Evolutionary conservation across 108 stramenopile genomes (phyloP).

Genomic region (Bacterosira constricta): DNA sequence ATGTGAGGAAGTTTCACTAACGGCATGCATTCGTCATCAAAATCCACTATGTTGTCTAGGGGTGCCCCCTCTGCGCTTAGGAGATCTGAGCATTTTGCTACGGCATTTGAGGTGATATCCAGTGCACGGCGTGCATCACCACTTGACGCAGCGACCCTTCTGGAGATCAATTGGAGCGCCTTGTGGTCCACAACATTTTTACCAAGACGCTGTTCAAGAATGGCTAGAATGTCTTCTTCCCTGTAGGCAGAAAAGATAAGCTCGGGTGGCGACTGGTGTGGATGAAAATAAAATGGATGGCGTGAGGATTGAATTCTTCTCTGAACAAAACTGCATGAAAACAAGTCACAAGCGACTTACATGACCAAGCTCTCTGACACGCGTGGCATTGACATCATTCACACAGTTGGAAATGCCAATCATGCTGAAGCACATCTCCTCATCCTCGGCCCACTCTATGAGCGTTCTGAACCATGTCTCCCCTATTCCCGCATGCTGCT

Average conservation of each 20-base stretch:
- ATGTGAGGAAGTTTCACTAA: slow-evolving; percentile 63
- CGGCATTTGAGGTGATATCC: slow-evolving; percentile 52
- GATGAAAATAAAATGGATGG: slow-evolving; percentile 4
- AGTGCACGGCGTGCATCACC: slow-evolving; percentile 75
- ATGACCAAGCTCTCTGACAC: slow-evolving; percentile 57
- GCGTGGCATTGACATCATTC: slow-evolving; percentile 44
- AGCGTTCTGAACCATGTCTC: slow-evolving; percentile 52
- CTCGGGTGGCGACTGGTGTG: slow-evolving; percentile 25
- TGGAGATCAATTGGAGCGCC: slow-evolving; percentile 59
- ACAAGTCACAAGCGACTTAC: slow-evolving; percentile 48
- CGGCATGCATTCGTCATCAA: slow-evolving; percentile 28
- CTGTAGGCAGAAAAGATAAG: slow-evolving; percentile 64
- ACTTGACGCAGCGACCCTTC: slow-evolving; percentile 53
- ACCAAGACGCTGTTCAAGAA: slow-evolving; percentile 64
- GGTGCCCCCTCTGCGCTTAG: slow-evolving; percentile 9
- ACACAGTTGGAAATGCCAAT: slow-evolving; percentile 86
- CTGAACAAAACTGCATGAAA: neutral
- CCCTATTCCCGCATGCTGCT: slow-evolving; percentile 25
- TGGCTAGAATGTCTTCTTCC: slow-evolving; percentile 51
- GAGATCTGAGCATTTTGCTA: slow-evolving; percentile 21
- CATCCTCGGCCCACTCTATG: slow-evolving; percentile 42
- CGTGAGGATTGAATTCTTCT: neutral
- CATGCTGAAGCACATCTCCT: slow-evolving; percentile 52
- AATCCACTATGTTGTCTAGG: neutral
- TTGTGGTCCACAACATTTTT: slow-evolving; percentile 55